Evolutionary conservation across 2,329 filamentous ascomycete species (phyloP).

Genomic region (Aaosphaeria pasadenensis): DNA sequence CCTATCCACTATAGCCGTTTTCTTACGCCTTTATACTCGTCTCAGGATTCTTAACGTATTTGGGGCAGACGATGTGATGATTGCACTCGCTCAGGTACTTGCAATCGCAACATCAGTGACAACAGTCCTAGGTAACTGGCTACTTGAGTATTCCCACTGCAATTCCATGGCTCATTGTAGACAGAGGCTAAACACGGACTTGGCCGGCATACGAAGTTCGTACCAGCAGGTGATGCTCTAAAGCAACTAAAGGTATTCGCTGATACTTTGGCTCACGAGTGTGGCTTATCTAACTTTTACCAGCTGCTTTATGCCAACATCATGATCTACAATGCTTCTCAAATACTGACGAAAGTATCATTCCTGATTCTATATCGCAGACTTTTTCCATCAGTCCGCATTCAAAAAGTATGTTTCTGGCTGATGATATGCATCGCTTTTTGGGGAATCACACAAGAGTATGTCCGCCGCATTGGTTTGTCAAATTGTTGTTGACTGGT

Average conservation of each 20-base stretch:
- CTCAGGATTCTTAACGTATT: conserved; percentile 3
- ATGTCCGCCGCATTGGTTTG: neutral
- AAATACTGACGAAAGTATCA: conserved; percentile 12
- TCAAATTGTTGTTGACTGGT: neutral
- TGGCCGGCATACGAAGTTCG: conserved; percentile 11
- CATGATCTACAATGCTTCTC: conserved; percentile 13
- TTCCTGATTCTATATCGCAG: conserved; percentile 14
- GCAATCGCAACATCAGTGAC: conserved; percentile 7
- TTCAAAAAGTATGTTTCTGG: conserved; percentile 8
- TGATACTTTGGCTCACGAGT: neutral
- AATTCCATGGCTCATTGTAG: neutral
- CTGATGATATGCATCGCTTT: conserved; percentile 7
- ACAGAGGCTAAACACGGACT: conserved; percentile 8
- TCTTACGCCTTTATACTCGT: conserved; percentile 9
- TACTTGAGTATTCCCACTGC: neutral
- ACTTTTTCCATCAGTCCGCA: conserved; percentile 8
- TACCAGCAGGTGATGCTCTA: conserved; percentile 1
- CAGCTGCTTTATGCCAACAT: conserved; percentile 9
- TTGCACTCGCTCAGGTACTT: conserved; percentile 10
- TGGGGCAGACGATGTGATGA: conserved; percentile 10
- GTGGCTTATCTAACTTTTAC: neutral
- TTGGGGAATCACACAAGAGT: conserved; percentile 13
- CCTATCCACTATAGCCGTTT: conserved; percentile 10
- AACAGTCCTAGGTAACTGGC: conserved; percentile 5
- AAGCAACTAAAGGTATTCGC: conserved; percentile 7